Evolutionary conservation across 176 grass and related monocot genomes (phyloP).

Genomic region (Triticum monococcum): DNA sequence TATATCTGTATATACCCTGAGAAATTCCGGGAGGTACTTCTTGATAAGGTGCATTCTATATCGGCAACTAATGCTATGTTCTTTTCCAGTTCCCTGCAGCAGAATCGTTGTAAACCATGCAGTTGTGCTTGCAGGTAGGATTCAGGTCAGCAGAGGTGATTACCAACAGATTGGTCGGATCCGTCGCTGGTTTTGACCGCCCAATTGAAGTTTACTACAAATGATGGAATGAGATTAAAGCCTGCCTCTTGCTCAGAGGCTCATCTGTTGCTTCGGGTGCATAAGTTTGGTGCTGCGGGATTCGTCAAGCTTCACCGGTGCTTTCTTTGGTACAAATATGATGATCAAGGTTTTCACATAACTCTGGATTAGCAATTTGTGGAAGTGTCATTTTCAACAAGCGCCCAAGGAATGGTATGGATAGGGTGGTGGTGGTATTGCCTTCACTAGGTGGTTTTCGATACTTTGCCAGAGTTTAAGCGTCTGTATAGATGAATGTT

Average conservation of each 20-base stretch:
- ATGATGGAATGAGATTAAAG: slow-evolving; percentile 41
- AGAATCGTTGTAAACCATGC: background rate
- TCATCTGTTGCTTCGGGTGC: background rate
- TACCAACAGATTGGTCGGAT: slow-evolving; percentile 54
- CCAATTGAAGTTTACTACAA: slow-evolving; percentile 74
- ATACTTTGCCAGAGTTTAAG: background rate
- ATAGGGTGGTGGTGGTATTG: background rate
- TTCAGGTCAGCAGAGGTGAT: slow-evolving; percentile 83
- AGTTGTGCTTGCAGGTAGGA: slow-evolving; percentile 60
- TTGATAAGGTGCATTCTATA: slow-evolving; percentile 78
- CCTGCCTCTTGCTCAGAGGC: background rate
- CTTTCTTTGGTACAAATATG: background rate
- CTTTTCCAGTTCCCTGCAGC: background rate
- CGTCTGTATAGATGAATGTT: slow-evolving; percentile 15
- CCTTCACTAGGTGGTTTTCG: background rate
- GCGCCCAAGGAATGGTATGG: background rate
- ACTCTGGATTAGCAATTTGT: background rate
- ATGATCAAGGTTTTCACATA: background rate
- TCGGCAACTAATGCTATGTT: background rate
- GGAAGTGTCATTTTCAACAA: background rate
- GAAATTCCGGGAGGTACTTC: slow-evolving; percentile 81
- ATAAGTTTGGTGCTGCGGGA: background rate
- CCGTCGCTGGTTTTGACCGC: slow-evolving; percentile 75
- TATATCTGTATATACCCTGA: slow-evolving; percentile 54
- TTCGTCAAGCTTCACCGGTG: background rate